Evolutionary conservation across 164 flowering plant species (phyloP).

Genomic region (Vitis riparia): DNA sequence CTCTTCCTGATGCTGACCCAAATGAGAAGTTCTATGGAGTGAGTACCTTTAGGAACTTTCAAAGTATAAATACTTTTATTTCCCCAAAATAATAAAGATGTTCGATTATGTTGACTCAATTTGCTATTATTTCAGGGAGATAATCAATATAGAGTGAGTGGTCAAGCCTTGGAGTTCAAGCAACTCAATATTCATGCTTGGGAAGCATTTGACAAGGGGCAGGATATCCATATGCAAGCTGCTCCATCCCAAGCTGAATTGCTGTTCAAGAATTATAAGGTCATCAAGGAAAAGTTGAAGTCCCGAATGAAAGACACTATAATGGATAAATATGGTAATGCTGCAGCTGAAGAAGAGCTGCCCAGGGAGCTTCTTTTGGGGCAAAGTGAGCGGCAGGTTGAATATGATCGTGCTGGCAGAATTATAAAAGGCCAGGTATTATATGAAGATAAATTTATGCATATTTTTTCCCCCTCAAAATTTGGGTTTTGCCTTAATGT

Average conservation of each 20-base stretch:
- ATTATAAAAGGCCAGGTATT: slow-evolving; percentile 80
- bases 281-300: slow-evolving; percentile 68
- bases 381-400: slow-evolving; percentile 61
- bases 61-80: neutral
- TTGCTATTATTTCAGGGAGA: slow-evolving; percentile 22
- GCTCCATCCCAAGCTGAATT: slow-evolving; percentile 92
- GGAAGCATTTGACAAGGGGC: slow-evolving; percentile 88
- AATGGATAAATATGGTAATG: slow-evolving; percentile 83
- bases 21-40: slow-evolving; percentile 86
- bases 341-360: slow-evolving; percentile 62
- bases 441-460: neutral
- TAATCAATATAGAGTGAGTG: slow-evolving; percentile 30
- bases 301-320: slow-evolving; percentile 54
- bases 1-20: slow-evolving; percentile 89
- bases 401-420: slow-evolving; percentile 88
- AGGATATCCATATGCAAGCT: slow-evolving; percentile 84
- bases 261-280: slow-evolving; percentile 54
- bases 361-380: slow-evolving; percentile 75
- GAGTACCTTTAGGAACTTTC: slow-evolving; percentile 18
- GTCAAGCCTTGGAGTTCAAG: slow-evolving; percentile 81
- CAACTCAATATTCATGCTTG: slow-evolving; percentile 71
- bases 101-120: neutral
- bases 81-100: no score
- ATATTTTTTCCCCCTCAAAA: neutral
- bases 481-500: neutral